Base-by-base conservation (phyloP, 805 yeast genomes). In the Clavispora phyllophila region DNA sequence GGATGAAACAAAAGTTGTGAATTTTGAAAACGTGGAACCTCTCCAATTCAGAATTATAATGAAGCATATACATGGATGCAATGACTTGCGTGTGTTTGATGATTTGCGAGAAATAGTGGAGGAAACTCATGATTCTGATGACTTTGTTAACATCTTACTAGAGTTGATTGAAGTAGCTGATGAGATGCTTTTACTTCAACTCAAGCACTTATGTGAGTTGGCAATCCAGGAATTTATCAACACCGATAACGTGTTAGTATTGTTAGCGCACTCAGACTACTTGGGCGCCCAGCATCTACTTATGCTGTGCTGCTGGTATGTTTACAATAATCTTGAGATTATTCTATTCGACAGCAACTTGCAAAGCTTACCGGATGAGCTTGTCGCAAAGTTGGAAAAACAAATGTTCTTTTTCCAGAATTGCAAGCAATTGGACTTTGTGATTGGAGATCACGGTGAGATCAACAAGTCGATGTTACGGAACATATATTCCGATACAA, bases 261-360 rank as follows among this genome's bases (percentile, higher is more conserved):
- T 88, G 12, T 54, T 86, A 12, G 62, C 72, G 10, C 81, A 81
- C 53, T 73, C 95, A 0, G 72, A 72, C 36, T 52, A 63, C 15
- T 63, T 73, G 37, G 60, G 72, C 17, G 84, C 88, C 6, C 57
- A 62, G 10, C 76, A 81, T 49, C 59, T 89, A 28, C 69, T 79
- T 46, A 69, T 72, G 39, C 75, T 78, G 41, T 78, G 95, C 55
- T 64, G 82, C 20, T 81, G 87, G 82, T 84, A 76, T 50, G 68
- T 87, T 10, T 79, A 76, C 49, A 72, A 76, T 48, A 87, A 87
- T 56, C 62, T 85, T 42, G 88, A 81, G 24, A 55, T 78, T 3
- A 53, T 86, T 13, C 63, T 88, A 26, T 74, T 79, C 41, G 82
- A 80, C 42, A 45, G 57, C 2, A 35, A 56, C 7, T 52, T 66